These are phyloP conservation scores for Didymella pomorum DNA, from an alignment of 2,329 filamentous ascomycete species.

Conservation along the genomic window DNA sequence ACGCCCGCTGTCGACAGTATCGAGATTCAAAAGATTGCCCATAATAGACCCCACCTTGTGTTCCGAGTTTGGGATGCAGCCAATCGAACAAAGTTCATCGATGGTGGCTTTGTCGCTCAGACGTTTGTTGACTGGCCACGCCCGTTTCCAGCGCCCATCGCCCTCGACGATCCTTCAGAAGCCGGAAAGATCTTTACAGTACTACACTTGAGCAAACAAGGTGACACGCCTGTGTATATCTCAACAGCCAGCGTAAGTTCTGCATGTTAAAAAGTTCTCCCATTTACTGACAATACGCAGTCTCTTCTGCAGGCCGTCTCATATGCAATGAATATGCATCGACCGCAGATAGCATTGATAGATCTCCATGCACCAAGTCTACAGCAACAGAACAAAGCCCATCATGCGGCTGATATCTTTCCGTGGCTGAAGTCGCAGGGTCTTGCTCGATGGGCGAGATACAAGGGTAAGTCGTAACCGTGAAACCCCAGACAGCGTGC, in stretches of 20 bases:
- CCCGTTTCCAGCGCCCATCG: conserved; percentile 13
- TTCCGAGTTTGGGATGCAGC: conserved; percentile 22
- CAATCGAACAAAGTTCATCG: conserved; percentile 8
- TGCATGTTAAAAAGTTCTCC: no score
- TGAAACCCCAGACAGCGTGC: background rate
- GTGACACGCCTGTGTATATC: conserved; percentile 16
- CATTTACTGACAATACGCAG: no score
- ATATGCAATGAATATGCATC: conserved; percentile 12
- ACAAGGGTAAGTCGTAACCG: background rate
- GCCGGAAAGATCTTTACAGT: background rate
- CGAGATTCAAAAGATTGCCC: no score
- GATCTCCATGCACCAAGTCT: conserved; percentile 1
- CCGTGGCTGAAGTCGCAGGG: conserved; percentile 1
- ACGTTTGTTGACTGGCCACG: conserved; percentile 1
- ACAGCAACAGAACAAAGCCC: conserved; percentile 1
- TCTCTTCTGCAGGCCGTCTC: conserved; percentile 13
- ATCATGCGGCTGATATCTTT: conserved; percentile 5
- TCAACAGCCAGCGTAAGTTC: conserved; percentile 16
- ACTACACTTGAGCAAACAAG: conserved; percentile 10
- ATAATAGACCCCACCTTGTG: background rate
- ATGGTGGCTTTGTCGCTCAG: conserved; percentile 17
- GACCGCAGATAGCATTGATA: conserved; percentile 11
- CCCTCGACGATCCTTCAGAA: background rate
- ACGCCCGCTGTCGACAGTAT: background rate
- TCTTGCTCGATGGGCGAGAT: conserved; percentile 5